These are phyloP conservation scores for Boletus vermiculosoides DNA, from an alignment of 768 basidiomycete genomes.

Conservation along the genomic window DNA sequence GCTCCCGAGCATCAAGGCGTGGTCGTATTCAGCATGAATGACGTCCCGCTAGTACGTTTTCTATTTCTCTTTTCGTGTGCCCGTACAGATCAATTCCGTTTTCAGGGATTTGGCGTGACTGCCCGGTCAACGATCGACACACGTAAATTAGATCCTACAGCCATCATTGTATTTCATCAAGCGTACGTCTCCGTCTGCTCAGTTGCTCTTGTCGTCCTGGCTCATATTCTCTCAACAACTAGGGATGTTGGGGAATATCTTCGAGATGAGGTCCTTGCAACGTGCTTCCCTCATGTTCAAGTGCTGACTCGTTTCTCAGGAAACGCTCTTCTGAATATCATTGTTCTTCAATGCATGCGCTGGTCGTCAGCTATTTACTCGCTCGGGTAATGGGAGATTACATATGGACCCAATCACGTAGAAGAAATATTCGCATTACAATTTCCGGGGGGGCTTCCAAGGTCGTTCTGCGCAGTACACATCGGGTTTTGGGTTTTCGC, in stretches of 20 bases:
- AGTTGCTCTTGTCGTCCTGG: not conserved
- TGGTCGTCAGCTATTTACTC: constrained; percentile 10
- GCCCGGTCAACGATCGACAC: constrained; percentile 95
- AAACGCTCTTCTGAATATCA: constrained; percentile 68
- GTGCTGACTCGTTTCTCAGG: constrained; percentile 42
- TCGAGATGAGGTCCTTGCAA: constrained; percentile 77
- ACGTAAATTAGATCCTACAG: constrained; percentile 93
- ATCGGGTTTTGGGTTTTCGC: constrained; percentile 47
- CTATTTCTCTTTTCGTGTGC: not conserved
- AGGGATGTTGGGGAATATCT: constrained; percentile 99
- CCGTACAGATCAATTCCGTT: constrained; percentile 6
- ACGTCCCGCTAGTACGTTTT: constrained; percentile 76
- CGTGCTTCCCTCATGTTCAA: not conserved
- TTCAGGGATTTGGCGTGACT: constrained; percentile 95
- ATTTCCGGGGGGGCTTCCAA: not conserved
- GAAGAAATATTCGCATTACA: not conserved
- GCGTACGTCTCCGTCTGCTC: constrained; percentile 49
- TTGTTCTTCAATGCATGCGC: not conserved
- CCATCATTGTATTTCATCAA: constrained; percentile 98
- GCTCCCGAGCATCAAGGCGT: constrained; percentile 99
- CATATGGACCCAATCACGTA: constrained; percentile 8
- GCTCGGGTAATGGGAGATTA: constrained; percentile 22
- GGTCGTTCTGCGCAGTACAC: not conserved
- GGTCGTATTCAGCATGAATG: constrained; percentile 93
- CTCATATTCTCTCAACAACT: constrained; percentile 7